Conservation (phyloP, 2,329 filamentous ascomycete genomes). For the Phyllosticta citriasiana region DNA sequence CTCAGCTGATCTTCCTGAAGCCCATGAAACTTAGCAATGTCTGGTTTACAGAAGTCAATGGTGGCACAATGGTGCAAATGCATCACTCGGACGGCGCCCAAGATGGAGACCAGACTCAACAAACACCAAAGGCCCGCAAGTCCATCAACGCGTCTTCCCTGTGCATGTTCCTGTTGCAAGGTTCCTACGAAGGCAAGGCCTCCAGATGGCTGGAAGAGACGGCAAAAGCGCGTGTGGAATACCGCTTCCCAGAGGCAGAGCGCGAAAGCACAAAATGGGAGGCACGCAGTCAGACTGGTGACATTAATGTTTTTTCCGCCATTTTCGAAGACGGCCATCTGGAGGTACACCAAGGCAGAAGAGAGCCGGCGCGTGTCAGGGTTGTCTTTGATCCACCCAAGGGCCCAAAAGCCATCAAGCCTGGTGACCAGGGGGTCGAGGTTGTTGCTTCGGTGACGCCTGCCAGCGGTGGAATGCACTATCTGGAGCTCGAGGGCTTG, state of each 20-base stretch:
- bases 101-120: constrained; percentile 10
- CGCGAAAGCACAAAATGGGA: constrained; percentile 75
- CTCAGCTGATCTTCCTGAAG: constrained; percentile 64
- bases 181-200: constrained; percentile 68
- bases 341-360: constrained; percentile 52
- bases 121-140: constrained; percentile 15
- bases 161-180: constrained; percentile 55
- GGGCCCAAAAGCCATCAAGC: constrained; percentile 44
- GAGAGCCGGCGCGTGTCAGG: constrained; percentile 58
- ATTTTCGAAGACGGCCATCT: constrained; percentile 62
- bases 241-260: constrained; percentile 72
- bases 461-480: constrained; percentile 45
- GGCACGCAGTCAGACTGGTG: constrained; percentile 55
- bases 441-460: constrained; percentile 55
- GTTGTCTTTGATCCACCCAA: constrained; percentile 63
- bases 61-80: constrained; percentile 8
- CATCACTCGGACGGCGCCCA: constrained; percentile 38
- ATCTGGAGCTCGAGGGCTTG: constrained; percentile 51
- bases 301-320: constrained; percentile 49
- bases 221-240: constrained; percentile 75
- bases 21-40: constrained; percentile 61
- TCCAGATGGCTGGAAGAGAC: constrained; percentile 74
- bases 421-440: constrained; percentile 51
- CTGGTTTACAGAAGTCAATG: constrained; percentile 54
- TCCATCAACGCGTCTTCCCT: constrained; percentile 9